These are phyloP conservation scores for Phyllosticta citribraziliensis DNA, from an alignment of 2,329 filamentous ascomycete species.

Conservation along the genomic window DNA sequence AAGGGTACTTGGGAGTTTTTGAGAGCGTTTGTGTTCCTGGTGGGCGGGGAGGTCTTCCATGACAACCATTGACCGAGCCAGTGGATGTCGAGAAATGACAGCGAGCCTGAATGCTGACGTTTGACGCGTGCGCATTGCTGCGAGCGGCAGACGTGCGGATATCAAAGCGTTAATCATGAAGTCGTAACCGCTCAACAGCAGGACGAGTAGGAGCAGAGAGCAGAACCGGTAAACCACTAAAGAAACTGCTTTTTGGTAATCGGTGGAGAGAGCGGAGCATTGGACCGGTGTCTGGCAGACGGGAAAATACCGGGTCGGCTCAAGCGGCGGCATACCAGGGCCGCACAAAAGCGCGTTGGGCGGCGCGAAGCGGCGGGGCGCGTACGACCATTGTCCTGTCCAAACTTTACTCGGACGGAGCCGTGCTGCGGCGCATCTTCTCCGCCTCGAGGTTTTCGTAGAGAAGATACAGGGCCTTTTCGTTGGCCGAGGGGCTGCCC, in stretches of 20 bases:
- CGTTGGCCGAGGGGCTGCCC: conserved; percentile 86
- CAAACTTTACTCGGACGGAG: conserved; percentile 43
- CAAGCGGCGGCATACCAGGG: neutral
- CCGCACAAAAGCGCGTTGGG: neutral
- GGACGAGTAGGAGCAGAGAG: conserved; percentile 23
- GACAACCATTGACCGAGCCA: conserved; percentile 1
- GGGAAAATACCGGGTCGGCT: conserved; percentile 8
- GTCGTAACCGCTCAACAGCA: conserved; percentile 33
- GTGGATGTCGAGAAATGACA: conserved; percentile 15
- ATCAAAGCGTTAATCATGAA: conserved; percentile 34
- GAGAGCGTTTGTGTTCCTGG: conserved; percentile 8
- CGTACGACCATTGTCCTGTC: neutral
- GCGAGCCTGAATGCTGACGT: conserved; percentile 14
- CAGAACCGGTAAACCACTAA: conserved; percentile 24
- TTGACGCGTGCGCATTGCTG: conserved; percentile 17
- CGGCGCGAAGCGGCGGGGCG: neutral
- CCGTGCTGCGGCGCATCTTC: conserved; percentile 94
- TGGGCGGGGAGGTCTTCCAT: conserved; percentile 3
- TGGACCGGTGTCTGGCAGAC: conserved; percentile 9
- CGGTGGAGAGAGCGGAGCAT: conserved; percentile 2
- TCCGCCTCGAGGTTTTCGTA: conserved; percentile 99
- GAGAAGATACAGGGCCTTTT: conserved; percentile 88
- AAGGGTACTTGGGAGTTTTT: conserved; percentile 7
- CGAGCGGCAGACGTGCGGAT: conserved; percentile 20
- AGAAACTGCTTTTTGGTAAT: conserved; percentile 24